Conservation (phyloP, 148 eudicot genomes). For the Vaccinium macrocarpon region DNA sequence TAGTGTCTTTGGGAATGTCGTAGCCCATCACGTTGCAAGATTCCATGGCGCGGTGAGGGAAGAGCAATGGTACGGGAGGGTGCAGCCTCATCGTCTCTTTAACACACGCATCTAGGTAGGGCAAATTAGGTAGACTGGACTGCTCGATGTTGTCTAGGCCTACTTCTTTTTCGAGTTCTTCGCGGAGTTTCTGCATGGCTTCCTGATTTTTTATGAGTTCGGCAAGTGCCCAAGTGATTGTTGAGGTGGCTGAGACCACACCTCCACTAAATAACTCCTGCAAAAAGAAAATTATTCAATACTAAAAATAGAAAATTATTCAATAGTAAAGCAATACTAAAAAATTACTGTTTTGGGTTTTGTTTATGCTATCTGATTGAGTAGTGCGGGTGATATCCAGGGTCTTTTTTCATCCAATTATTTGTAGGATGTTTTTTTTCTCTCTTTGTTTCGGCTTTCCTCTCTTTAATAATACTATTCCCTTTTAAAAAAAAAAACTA, state of each 20-base stretch:
- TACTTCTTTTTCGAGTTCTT: conserved; percentile 7
- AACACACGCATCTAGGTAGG: conserved; percentile 28
- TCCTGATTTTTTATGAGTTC: conserved; percentile 19
- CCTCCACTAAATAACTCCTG: conserved; percentile 31
- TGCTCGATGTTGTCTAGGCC: not conserved
- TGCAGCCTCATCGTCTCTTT: conserved; percentile 24
- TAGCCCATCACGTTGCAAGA: conserved; percentile 23
- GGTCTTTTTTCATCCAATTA: too few relatives aligned
- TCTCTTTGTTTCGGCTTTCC: too few relatives aligned
- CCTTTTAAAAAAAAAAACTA: too few relatives aligned
- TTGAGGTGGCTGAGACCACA: conserved; percentile 12
- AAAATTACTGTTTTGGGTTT: too few relatives aligned
- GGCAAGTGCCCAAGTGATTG: conserved; percentile 23
- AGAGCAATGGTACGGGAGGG: conserved; percentile 23
- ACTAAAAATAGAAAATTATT: too few relatives aligned
- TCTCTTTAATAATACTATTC: too few relatives aligned
- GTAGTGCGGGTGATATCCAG: too few relatives aligned
- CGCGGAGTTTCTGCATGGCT: conserved; percentile 21
- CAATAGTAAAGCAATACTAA: not conserved
- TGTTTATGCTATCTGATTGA: too few relatives aligned
- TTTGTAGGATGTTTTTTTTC: too few relatives aligned
- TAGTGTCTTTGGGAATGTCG: conserved; percentile 25
- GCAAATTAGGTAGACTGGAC: conserved; percentile 14
- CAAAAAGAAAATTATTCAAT: not conserved
- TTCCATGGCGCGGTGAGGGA: conserved; percentile 24